phyloP scores from a whole-genome alignment of 352 stramenopile genomes.

The Aphanomyces cochlioides region DNA sequence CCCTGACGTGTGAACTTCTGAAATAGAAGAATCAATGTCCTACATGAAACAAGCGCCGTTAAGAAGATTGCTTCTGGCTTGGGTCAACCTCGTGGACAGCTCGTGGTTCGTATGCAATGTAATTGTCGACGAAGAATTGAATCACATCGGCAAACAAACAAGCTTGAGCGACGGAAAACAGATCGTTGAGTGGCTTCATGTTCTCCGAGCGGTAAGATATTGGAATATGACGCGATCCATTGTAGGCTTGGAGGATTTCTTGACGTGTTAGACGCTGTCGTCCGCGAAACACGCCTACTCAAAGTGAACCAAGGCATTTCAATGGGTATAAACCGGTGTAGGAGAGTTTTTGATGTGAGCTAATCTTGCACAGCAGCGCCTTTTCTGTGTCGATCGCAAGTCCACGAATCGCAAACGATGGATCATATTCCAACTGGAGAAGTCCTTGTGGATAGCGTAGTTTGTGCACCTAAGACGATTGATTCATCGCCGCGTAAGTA shows the following conservation, averaged over 20 bases:
- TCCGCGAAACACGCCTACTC: conserved; percentile 75
- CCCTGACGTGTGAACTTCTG: conserved; percentile 87
- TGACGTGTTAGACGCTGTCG: conserved; percentile 74
- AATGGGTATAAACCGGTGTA: conserved; percentile 36
- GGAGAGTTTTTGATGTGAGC: conserved; percentile 90
- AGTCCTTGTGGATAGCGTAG: conserved; percentile 85
- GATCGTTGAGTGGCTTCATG: conserved; percentile 91
- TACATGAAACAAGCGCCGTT: conserved; percentile 47
- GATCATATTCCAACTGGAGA: conserved; percentile 72
- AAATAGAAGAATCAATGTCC: conserved; percentile 84
- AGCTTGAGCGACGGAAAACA: conserved; percentile 91
- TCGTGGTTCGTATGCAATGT: conserved; percentile 88
- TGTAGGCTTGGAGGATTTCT: conserved; percentile 86
- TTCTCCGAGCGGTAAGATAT: conserved; percentile 73
- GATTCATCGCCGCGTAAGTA: too few species aligned
- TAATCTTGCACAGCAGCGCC: conserved; percentile 92
- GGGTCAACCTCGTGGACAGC: conserved; percentile 38
- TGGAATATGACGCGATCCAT: conserved; percentile 82
- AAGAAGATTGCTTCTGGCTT: background rate
- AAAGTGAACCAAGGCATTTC: conserved; percentile 32
- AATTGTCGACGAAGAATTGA: conserved; percentile 87
- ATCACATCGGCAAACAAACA: conserved; percentile 92
- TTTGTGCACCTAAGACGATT: conserved; percentile 46
- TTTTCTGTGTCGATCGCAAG: conserved; percentile 92
- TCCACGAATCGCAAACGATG: conserved; percentile 88